phyloP scores from a whole-genome alignment of 805 yeast genomes.

The Metschnikowia arizonensis region DNA sequence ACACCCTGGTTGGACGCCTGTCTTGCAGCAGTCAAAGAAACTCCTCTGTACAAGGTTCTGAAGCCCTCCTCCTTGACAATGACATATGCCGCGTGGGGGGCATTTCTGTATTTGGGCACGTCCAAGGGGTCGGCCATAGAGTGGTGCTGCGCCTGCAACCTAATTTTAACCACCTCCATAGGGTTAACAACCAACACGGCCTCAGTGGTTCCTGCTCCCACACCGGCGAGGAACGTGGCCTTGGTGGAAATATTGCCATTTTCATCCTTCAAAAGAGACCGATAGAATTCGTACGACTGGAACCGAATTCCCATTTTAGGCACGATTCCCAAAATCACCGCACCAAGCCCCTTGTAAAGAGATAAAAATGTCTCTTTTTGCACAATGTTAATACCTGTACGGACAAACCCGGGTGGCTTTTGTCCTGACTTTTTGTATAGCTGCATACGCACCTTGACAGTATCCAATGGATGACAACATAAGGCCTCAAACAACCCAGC shows the following conservation, averaged over 20 bases:
- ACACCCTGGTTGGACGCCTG: slow-evolving; percentile 99
- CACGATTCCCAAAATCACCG: slow-evolving; percentile 94
- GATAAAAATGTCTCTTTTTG: slow-evolving; percentile 79
- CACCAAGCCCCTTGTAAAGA: slow-evolving; percentile 92
- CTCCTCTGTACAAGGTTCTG: slow-evolving; percentile 87
- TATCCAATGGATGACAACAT: slow-evolving; percentile 96
- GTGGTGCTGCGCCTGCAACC: slow-evolving; percentile 93
- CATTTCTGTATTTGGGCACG: slow-evolving; percentile 84
- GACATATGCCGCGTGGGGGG: slow-evolving; percentile 82
- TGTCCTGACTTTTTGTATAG: slow-evolving; percentile 67
- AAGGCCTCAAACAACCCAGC: slow-evolving; percentile 98
- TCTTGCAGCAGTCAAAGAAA: slow-evolving; percentile 91
- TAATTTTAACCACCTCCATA: slow-evolving; percentile 94
- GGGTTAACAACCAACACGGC: slow-evolving; percentile 94
- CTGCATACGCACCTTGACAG: slow-evolving; percentile 97
- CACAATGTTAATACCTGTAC: slow-evolving; percentile 76
- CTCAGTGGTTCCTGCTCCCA: slow-evolving; percentile 95
- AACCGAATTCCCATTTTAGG: slow-evolving; percentile 98
- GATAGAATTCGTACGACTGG: slow-evolving; percentile 87
- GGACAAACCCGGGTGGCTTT: slow-evolving; percentile 81
- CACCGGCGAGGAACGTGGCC: slow-evolving; percentile 85
- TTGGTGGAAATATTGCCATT: slow-evolving; percentile 68
- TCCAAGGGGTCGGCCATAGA: slow-evolving; percentile 80
- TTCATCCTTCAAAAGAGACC: slow-evolving; percentile 59
- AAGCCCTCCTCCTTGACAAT: slow-evolving; percentile 90